Evolutionary conservation across 1,284 basidiomycete species (phyloP).

Genomic region (Afroboletus lepidellus): DNA sequence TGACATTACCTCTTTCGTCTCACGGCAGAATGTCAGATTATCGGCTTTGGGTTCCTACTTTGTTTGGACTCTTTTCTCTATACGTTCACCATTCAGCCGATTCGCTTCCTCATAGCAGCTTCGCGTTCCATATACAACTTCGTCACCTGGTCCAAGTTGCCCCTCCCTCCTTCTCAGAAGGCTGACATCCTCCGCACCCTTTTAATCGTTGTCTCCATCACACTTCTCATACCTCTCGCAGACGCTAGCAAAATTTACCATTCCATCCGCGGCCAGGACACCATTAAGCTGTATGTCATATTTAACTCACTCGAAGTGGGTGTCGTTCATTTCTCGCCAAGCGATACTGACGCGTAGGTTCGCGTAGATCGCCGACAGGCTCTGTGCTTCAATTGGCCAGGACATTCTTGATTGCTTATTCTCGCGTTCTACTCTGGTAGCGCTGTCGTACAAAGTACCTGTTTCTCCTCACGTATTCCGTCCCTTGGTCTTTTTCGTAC

Average conservation of each 20-base stretch:
- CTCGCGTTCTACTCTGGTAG: slow-evolving; percentile 85
- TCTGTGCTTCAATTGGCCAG: slow-evolving; percentile 97
- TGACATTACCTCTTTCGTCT: slow-evolving; percentile 2
- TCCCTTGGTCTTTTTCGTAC: slow-evolving; percentile 82
- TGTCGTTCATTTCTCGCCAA: slow-evolving; percentile 1
- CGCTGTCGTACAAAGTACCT: slow-evolving; percentile 60
- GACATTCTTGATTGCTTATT: slow-evolving; percentile 97
- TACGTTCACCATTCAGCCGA: slow-evolving; percentile 96
- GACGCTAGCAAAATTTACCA: slow-evolving; percentile 99
- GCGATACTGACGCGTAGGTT: neutral
- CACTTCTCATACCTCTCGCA: slow-evolving; percentile 79
- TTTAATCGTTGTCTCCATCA: slow-evolving; percentile 74
- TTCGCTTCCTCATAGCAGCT: slow-evolving; percentile 76
- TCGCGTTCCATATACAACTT: slow-evolving; percentile 57
- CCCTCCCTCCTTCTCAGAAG: slow-evolving; percentile 84
- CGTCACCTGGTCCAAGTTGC: slow-evolving; percentile 47
- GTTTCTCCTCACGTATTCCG: slow-evolving; percentile 65
- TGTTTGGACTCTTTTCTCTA: slow-evolving; percentile 98
- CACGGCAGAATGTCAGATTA: slow-evolving; percentile 57
- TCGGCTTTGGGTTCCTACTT: slow-evolving; percentile 89
- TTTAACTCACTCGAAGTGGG: slow-evolving; percentile 95
- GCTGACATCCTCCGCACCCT: slow-evolving; percentile 85
- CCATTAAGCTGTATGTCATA: slow-evolving; percentile 98
- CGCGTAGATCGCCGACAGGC: slow-evolving; percentile 85
- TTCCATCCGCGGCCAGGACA: slow-evolving; percentile 97